These are phyloP conservation scores for Dipteronia sinensis DNA, from an alignment of 345 rosid genomes.

Conservation along the genomic window DNA sequence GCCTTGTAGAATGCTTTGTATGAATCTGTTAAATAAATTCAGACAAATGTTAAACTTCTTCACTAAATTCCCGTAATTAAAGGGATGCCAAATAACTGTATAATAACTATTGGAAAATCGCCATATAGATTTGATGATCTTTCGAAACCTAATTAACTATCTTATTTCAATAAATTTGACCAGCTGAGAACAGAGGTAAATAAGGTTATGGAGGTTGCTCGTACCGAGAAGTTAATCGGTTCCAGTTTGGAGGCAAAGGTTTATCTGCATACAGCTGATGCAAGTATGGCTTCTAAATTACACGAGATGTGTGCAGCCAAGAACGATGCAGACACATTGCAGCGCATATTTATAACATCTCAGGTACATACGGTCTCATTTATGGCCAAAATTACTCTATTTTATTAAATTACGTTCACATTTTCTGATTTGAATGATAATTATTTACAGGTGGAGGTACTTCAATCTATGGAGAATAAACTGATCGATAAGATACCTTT, in stretches of 20 bases:
- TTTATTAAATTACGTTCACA: neutral
- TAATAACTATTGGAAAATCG: neutral
- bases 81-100: neutral
- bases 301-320: slow-evolving; percentile 51
- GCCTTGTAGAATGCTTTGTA: too few relatives aligned
- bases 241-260: slow-evolving; percentile 96
- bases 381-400: neutral
- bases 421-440: slow-evolving; percentile 9
- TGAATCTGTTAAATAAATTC: neutral
- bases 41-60: neutral
- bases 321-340: slow-evolving; percentile 70
- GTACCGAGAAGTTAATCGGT: slow-evolving; percentile 77
- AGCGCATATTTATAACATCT: slow-evolving; percentile 83
- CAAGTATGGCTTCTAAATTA: slow-evolving; percentile 54
- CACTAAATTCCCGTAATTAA: neutral
- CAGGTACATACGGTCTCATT: slow-evolving; percentile 46
- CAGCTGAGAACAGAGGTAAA: slow-evolving; percentile 97
- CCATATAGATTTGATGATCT: neutral
- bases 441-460: slow-evolving; percentile 63
- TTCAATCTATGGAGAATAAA: slow-evolving; percentile 43
- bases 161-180: slow-evolving; percentile 19
- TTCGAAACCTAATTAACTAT: slow-evolving; percentile 9
- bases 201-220: slow-evolving; percentile 87
- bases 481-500: slow-evolving; percentile 40
- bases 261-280: slow-evolving; percentile 59